phyloP scores from a whole-genome alignment of 1,284 basidiomycete genomes.

The Melampsora larici-populina region DNA sequence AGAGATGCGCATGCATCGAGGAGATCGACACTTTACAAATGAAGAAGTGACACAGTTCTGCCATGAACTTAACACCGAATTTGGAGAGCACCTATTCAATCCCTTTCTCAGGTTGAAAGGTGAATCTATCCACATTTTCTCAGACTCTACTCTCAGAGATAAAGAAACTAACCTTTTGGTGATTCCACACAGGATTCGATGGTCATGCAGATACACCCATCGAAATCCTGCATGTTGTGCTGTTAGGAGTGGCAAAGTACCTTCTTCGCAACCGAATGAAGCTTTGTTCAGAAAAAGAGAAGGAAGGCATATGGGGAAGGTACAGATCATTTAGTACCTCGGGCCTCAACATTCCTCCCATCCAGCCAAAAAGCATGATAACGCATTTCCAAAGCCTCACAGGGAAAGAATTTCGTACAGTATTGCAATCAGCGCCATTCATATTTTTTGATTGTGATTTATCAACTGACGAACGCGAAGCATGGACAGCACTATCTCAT shows the following conservation, averaged over 20 bases:
- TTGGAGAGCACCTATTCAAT: too few species aligned
- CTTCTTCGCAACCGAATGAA: constrained; percentile 54
- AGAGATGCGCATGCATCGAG: too few species aligned
- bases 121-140: too few species aligned
- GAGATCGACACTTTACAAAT: too few species aligned
- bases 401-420: constrained; percentile 54
- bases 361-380: constrained; percentile 50
- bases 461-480: too few species aligned
- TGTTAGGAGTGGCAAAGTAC: too few species aligned
- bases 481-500: constrained; percentile 44
- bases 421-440: constrained; percentile 56
- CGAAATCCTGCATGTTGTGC: constrained; percentile 55
- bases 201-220: constrained; percentile 54
- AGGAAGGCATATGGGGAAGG: constrained; percentile 48
- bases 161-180: too few species aligned
- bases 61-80: too few species aligned
- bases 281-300: constrained; percentile 38
- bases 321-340: constrained; percentile 48
- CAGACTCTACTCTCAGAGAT: too few species aligned
- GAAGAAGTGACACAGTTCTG: too few species aligned
- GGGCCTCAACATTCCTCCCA: constrained; percentile 49
- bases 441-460: constrained; percentile 48
- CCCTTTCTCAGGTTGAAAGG: too few species aligned
- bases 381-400: constrained; percentile 53
- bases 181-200: constrained; percentile 50